Evolutionary conservation across 1,284 basidiomycete species (phyloP), one percentile per base, ranked within the genome.

Genomic region (Leccinum colubrinum): DNA sequence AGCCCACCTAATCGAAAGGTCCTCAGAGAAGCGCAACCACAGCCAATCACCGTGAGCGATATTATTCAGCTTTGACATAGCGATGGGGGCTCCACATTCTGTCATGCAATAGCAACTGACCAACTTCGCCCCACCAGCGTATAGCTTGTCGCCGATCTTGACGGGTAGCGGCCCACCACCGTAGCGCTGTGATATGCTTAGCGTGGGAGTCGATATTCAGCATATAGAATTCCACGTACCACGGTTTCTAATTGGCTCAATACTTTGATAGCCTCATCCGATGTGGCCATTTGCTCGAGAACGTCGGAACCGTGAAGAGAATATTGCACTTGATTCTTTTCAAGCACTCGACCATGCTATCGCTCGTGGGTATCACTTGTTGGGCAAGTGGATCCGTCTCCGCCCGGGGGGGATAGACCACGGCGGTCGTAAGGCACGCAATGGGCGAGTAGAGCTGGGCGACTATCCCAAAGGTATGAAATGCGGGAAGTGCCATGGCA

Each of bases 11-110:
- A 69, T n/a, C 1, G 67, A 66, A 6, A 62, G 37, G 1, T 61
- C 51, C 0, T 68, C 58, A 2, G 62, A 14, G 30, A 77, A 65
- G 14, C 58, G 57, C 56, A 73, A 55, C 73, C 73, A 78, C 37
- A 64, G 56, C 78, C 78, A 79, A 25, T 72, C 69, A 12, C 66
- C 67, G n/a, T 51, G 22, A 25, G 50, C 22, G 22, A 51, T 25
- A n/a, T 51, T 25, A 6, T 62, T 8, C n/a, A 57, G 6, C 17
- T 14, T 35, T 20, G 27, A n/a, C 0, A 12, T 7, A 5, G 14
- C 46, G 3, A 64, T 43, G 4, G 65, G 65, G 17, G 50, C 15
- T 4, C 71, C 74, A 6, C 72, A 74, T 46, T 72, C 73, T 2
- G 73, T 73, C 14, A 63, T 72, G 3, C 73, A 71, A 48, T 72